Evolutionary conservation across 2,329 filamentous ascomycete species (phyloP).

Genomic region (Alternaria brassicae): DNA sequence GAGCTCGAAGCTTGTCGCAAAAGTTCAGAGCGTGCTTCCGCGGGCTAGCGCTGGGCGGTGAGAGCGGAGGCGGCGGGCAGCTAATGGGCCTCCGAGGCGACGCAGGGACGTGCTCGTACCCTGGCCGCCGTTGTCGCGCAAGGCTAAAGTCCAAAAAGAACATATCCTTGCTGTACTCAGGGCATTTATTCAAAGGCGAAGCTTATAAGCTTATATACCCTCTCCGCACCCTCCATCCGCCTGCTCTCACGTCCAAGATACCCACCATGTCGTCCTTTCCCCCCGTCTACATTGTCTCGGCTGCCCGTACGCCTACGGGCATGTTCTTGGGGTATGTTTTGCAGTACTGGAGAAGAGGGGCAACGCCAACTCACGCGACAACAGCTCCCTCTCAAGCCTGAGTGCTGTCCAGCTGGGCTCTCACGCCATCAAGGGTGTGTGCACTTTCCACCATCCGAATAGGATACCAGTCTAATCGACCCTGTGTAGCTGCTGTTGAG

Average conservation of each 20-base stretch:
- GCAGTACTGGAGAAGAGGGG: conserved; percentile 25
- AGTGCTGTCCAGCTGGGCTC: conserved; percentile 86
- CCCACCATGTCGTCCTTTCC: conserved; percentile 77
- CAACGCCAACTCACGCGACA: conserved; percentile 32
- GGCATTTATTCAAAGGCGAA: not conserved
- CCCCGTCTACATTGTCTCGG: conserved; percentile 94
- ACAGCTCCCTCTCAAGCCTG: conserved; percentile 85
- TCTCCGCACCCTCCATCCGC: conserved; percentile 10
- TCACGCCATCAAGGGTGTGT: conserved; percentile 87
- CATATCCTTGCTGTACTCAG: not conserved
- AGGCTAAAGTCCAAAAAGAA: conserved; percentile 32
- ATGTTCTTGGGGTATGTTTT: conserved; percentile 85
- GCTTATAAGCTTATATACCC: conserved; percentile 5
- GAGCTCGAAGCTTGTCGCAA: conserved; percentile 38
- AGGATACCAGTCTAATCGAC: conserved; percentile 24
- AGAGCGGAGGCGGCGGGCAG: conserved; percentile 16
- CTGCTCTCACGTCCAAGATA: conserved; percentile 15
- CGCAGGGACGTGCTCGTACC: conserved; percentile 26
- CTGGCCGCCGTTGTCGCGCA: conserved; percentile 18
- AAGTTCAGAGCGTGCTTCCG: conserved; percentile 31
- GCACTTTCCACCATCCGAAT: not conserved
- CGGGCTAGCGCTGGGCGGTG: conserved; percentile 33
- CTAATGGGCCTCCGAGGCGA: conserved; percentile 25
- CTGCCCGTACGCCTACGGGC: conserved; percentile 87
- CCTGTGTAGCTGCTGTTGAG: conserved; percentile 72